These are phyloP conservation scores for Cadophora luteo-olivacea DNA, from an alignment of 2,329 filamentous ascomycete genomes.

Conservation along the genomic window DNA sequence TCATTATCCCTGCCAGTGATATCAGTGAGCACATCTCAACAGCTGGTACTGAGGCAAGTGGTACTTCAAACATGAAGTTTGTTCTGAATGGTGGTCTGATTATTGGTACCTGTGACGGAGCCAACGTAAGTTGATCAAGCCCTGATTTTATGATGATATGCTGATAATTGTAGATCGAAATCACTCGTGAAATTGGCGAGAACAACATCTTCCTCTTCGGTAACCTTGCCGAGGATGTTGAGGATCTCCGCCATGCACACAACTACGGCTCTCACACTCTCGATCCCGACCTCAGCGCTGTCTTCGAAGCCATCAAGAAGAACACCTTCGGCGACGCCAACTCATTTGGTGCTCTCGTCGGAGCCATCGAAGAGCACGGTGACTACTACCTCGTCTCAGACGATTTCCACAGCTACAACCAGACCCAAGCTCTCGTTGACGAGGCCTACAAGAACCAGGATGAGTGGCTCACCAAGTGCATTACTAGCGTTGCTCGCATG, in stretches of 20 bases:
- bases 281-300: slow-evolving; percentile 76
- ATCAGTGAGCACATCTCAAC: slow-evolving; percentile 99
- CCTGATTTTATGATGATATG: too few species aligned
- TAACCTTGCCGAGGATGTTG: slow-evolving; percentile 93
- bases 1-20: slow-evolving; percentile 92
- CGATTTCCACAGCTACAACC: slow-evolving; percentile 93
- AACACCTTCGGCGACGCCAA: slow-evolving; percentile 81
- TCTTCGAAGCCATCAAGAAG: slow-evolving; percentile 83
- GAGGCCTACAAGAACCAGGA: slow-evolving; percentile 92
- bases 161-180: slow-evolving; percentile 73
- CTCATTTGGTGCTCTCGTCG: slow-evolving; percentile 82
- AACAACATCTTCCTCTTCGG: slow-evolving; percentile 99
- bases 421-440: slow-evolving; percentile 90
- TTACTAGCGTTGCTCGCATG: slow-evolving; percentile 89
- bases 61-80: slow-evolving; percentile 99
- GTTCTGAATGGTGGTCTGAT: slow-evolving; percentile 96
- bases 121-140: slow-evolving; percentile 78
- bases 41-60: slow-evolving; percentile 88
- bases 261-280: slow-evolving; percentile 81
- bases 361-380: slow-evolving; percentile 87
- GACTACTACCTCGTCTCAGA: slow-evolving; percentile 98
- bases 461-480: slow-evolving; percentile 89
- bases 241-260: slow-evolving; percentile 91
- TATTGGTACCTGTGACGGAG: slow-evolving; percentile 97
- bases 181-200: slow-evolving; percentile 95